Evolutionary conservation across 192 early-diverging fungal genomes (phyloP).

Genomic region (Tieghemiomyces parasiticus): DNA sequence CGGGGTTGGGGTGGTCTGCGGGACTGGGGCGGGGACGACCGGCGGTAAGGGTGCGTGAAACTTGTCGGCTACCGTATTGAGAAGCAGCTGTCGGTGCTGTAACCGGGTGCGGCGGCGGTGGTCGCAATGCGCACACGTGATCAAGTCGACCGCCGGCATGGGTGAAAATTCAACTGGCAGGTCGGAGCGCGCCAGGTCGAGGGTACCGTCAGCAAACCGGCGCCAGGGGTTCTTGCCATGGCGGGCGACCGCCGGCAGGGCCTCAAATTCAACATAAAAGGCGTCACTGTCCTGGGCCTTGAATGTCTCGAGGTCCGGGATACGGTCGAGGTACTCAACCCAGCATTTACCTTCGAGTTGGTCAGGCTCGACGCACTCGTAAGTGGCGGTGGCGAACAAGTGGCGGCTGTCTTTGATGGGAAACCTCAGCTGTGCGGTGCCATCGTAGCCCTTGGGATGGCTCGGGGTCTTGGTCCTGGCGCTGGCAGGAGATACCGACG

Average conservation of each 20-base stretch:
- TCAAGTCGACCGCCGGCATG: neutral
- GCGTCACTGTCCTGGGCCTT: constrained; percentile 31
- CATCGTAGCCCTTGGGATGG: neutral
- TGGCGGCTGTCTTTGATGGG: constrained; percentile 25
- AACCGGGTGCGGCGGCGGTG: neutral
- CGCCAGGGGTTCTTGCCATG: no score
- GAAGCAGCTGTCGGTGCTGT: neutral
- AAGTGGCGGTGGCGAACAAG: constrained; percentile 26
- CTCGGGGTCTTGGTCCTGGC: neutral
- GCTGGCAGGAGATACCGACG: neutral
- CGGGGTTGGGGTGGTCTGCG: neutral
- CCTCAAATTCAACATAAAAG: constrained; percentile 23
- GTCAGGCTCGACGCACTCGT: constrained; percentile 13
- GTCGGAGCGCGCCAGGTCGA: no score
- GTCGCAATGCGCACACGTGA: neutral
- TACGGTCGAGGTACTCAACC: constrained; percentile 28
- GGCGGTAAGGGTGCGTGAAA: neutral
- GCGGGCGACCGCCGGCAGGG: neutral
- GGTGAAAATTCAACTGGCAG: neutral
- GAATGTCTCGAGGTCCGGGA: constrained; percentile 23
- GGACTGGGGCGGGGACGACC: neutral
- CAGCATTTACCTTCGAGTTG: constrained; percentile 38
- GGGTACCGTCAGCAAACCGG: no score
- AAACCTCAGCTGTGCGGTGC: neutral
- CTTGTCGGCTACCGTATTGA: neutral